Percentiles rank a stretch among this genome's conserved stretches.
phyloP scores from a whole-genome alignment of 106 monocot genomes.

The Dactylorhiza incarnata region DNA sequence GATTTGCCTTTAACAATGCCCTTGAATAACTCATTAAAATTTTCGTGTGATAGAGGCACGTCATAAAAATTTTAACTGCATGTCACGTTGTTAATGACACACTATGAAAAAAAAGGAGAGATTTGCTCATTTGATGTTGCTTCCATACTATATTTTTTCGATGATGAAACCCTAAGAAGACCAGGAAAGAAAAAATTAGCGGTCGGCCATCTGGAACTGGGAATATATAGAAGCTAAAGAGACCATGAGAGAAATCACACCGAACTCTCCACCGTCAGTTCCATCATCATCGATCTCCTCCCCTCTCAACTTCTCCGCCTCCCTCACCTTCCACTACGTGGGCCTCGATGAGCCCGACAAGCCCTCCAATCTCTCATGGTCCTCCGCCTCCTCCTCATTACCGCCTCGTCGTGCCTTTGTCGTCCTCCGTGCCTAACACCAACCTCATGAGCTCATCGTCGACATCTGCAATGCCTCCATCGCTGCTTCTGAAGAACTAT shows the following conservation, averaged over 20 bases:
- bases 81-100: no score
- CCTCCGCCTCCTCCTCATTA: not conserved
- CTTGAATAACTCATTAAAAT: no score
- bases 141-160: no score
- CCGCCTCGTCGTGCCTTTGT: conserved; percentile 32
- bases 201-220: no score
- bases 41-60: no score
- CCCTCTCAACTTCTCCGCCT: not conserved
- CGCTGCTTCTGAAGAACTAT: conserved; percentile 33
- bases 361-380: conserved; percentile 23
- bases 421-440: conserved; percentile 23
- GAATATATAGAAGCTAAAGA: no score
- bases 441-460: conserved; percentile 35
- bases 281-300: conserved; percentile 18
- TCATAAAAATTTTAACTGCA: no score
- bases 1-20: no score
- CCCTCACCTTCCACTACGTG: conserved; percentile 53
- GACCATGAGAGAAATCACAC: not conserved
- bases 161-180: no score
- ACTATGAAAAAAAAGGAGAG: no score
- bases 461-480: conserved; percentile 19
- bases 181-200: no score
- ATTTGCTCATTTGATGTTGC: no score
- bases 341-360: conserved; percentile 75
- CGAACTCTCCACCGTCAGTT: conserved; percentile 29